These are phyloP conservation scores for Medicago arabica DNA, from an alignment of 306 rosid genomes.

Conservation along the genomic window DNA sequence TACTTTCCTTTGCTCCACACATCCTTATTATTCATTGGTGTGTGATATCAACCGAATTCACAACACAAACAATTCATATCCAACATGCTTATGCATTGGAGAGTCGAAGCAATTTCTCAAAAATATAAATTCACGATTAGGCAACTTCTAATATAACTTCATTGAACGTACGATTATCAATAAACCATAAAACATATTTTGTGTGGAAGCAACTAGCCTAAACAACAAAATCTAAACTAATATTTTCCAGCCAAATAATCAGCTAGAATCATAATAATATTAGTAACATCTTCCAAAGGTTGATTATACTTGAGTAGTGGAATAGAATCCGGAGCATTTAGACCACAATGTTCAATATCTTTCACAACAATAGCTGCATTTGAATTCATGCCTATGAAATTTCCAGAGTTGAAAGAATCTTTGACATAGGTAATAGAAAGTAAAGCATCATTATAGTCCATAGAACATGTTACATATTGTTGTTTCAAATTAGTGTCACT, in stretches of 20 bases:
- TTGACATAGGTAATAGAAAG: not conserved
- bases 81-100: too few species aligned
- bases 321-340: slow-evolving; percentile 8
- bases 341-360: slow-evolving; percentile 23
- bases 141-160: too few species aligned
- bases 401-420: not conserved
- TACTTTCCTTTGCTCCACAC: too few species aligned
- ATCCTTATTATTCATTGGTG: too few species aligned
- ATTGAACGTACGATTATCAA: too few species aligned
- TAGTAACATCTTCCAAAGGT: slow-evolving; percentile 21
- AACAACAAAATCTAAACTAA: not conserved
- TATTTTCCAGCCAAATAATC: slow-evolving; percentile 6
- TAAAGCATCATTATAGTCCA: slow-evolving; percentile 9
- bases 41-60: too few species aligned
- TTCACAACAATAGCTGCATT: not conserved
- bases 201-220: too few species aligned
- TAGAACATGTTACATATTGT: not conserved
- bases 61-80: too few species aligned
- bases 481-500: not conserved
- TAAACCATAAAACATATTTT: too few species aligned
- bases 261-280: slow-evolving; percentile 6
- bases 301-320: not conserved
- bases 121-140: too few species aligned
- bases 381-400: not conserved
- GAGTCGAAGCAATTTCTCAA: too few species aligned